Percentiles rank a stretch among this genome's conserved stretches.
These are phyloP conservation scores for Trichoderma sp. DNA, from an alignment of 2,329 filamentous ascomycete genomes.

Conservation along the genomic window DNA sequence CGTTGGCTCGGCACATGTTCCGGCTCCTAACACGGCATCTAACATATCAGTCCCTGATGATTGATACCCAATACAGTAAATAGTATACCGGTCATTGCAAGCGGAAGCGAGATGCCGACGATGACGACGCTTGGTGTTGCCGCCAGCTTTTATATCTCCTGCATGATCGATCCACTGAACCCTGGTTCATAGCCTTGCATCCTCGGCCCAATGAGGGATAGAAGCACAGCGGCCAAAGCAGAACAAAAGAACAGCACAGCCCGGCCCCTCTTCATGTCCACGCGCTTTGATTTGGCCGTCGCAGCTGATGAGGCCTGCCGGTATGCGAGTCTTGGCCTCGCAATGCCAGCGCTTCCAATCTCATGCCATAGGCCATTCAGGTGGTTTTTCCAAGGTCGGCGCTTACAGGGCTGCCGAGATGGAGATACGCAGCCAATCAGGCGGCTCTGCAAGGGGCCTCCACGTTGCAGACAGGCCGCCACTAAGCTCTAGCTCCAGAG, in stretches of 20 bases:
- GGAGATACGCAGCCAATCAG: conserved; percentile 18
- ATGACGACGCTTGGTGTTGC: conserved; percentile 5
- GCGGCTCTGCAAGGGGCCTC: neutral
- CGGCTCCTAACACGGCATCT: neutral
- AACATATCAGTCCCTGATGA: neutral
- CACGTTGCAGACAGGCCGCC: conserved; percentile 17
- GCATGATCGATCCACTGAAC: neutral
- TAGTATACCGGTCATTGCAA: neutral
- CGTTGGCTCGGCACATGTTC: neutral
- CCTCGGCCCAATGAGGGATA: neutral
- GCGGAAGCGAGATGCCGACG: neutral
- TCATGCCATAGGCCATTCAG: neutral
- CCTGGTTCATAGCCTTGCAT: neutral
- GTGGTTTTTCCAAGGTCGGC: conserved; percentile 7
- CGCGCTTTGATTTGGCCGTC: conserved; percentile 1
- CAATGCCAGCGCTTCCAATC: conserved; percentile 22
- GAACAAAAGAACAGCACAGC: neutral
- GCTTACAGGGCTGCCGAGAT: conserved; percentile 18
- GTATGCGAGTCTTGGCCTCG: conserved; percentile 21
- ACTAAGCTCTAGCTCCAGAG: conserved; percentile 15
- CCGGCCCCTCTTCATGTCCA: neutral
- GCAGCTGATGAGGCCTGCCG: conserved; percentile 1
- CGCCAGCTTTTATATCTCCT: neutral
- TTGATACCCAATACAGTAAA: neutral
- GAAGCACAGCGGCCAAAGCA: neutral